These are phyloP conservation scores for Boletus rubescentipes DNA, from an alignment of 768 basidiomycete genomes.

Conservation along the genomic window DNA sequence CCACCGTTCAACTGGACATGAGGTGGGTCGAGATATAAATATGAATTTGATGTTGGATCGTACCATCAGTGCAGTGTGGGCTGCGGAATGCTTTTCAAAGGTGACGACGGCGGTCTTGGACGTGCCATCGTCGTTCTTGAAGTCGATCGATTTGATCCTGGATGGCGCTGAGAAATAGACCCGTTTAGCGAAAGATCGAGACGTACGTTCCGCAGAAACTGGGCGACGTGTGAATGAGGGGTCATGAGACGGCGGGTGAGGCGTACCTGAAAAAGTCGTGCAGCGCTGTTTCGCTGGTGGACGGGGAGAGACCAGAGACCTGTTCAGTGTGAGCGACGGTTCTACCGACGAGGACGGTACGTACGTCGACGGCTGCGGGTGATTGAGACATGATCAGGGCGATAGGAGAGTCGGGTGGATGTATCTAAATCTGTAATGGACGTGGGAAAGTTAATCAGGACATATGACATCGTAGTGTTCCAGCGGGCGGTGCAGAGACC, in stretches of 20 bases:
- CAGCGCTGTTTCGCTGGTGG: conserved; percentile 66
- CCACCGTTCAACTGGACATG: conserved; percentile 64
- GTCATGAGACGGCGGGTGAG: background rate
- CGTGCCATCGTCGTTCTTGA: conserved; percentile 40
- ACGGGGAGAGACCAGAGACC: conserved; percentile 70
- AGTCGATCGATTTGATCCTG: conserved; percentile 70
- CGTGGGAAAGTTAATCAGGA: conserved; percentile 8
- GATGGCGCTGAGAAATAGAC: background rate
- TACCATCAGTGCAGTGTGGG: conserved; percentile 84
- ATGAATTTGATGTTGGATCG: background rate
- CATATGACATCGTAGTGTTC: conserved; percentile 14
- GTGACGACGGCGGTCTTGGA: conserved; percentile 61
- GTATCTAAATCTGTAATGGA: too few relatives aligned
- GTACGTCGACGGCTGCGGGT: conserved; percentile 35
- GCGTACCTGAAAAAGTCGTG: conserved; percentile 79
- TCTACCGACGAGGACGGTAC: conserved; percentile 8
- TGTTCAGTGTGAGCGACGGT: conserved; percentile 26
- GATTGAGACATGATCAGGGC: conserved; percentile 16
- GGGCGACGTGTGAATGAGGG: conserved; percentile 3
- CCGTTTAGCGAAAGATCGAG: background rate
- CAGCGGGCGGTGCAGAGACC: conserved; percentile 9
- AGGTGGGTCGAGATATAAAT: background rate
- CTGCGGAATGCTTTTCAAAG: conserved; percentile 84
- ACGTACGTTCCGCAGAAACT: conserved; percentile 88
- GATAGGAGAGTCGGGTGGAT: too few relatives aligned